phyloP scores from a whole-genome alignment of 129 eudicot genomes.

The Centaurea solstitialis region DNA sequence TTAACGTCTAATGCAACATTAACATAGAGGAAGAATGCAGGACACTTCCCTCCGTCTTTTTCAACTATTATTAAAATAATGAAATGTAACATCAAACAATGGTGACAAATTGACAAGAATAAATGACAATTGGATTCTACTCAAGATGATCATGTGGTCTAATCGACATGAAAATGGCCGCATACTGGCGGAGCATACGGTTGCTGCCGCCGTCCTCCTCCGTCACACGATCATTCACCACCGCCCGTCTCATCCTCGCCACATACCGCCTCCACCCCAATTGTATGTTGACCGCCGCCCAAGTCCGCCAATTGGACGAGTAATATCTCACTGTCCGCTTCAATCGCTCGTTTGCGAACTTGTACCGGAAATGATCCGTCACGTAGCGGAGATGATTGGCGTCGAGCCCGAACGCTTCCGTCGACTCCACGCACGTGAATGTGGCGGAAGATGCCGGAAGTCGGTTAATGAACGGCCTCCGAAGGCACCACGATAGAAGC shows the following conservation, averaged over 20 bases:
- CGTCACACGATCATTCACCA: slow-evolving; percentile 26
- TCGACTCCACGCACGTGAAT: slow-evolving; percentile 65
- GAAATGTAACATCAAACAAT: not conserved
- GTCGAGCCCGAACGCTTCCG: slow-evolving; percentile 81
- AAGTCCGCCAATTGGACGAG: slow-evolving; percentile 93
- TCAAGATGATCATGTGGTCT: slow-evolving; percentile 86
- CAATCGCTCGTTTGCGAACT: slow-evolving; percentile 80
- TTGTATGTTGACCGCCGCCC: slow-evolving; percentile 97
- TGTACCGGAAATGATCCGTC: slow-evolving; percentile 90
- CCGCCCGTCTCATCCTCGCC: slow-evolving; percentile 48
- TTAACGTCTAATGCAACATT: not conserved
- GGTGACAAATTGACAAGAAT: not conserved
- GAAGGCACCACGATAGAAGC: slow-evolving; percentile 90
- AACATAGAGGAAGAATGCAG: not conserved
- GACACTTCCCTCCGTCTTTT: not conserved
- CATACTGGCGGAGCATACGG: slow-evolving; percentile 55
- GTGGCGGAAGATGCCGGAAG: slow-evolving; percentile 95
- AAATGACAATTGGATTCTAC: slow-evolving; percentile 1
- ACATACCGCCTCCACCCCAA: slow-evolving; percentile 81
- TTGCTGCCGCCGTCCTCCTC: slow-evolving; percentile 43
- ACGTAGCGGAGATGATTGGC: slow-evolving; percentile 75
- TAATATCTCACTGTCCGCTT: slow-evolving; percentile 72
- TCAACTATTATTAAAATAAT: not conserved
- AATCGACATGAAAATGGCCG: slow-evolving; percentile 68
- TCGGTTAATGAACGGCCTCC: slow-evolving; percentile 75